Evolutionary conservation across 495 filamentous ascomycete genomes (phyloP).

Genomic region (Diplogelasinospora grovesii): DNA sequence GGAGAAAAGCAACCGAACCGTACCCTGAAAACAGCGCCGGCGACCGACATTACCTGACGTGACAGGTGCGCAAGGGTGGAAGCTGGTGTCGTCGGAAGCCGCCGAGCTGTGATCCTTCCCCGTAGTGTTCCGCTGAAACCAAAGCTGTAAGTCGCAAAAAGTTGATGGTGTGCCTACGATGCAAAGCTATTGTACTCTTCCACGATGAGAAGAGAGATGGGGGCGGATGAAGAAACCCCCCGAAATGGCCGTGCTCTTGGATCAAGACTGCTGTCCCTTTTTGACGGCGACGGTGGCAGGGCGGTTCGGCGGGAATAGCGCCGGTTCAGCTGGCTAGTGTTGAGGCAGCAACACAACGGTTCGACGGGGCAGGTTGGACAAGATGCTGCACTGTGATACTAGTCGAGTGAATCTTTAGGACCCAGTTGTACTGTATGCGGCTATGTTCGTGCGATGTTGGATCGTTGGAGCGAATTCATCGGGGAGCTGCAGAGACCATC

Average conservation of each 20-base stretch:
- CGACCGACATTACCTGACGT: conserved; percentile 27
- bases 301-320: conserved; percentile 14
- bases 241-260: conserved; percentile 1
- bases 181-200: background rate
- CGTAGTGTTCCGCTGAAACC: conserved; percentile 1
- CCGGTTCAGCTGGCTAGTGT: conserved; percentile 8
- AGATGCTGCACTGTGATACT: conserved; percentile 41
- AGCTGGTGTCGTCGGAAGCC: conserved; percentile 7
- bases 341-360: conserved; percentile 9
- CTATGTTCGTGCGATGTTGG: conserved; percentile 34
- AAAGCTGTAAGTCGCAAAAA: conserved; percentile 4
- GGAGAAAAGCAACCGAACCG: conserved; percentile 23
- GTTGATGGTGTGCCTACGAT: background rate
- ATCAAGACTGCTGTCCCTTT: conserved; percentile 7
- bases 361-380: conserved; percentile 30
- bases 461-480: conserved; percentile 21
- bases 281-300: conserved; percentile 14
- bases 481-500: conserved; percentile 36
- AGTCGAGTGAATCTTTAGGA: conserved; percentile 31
- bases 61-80: conserved; percentile 5
- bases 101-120: background rate
- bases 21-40: conserved; percentile 13
- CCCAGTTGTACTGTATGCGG: conserved; percentile 39
- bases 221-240: background rate
- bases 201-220: background rate